phyloP scores from a whole-genome alignment of 257 asterid genomes.

The Gentiana straminea region DNA sequence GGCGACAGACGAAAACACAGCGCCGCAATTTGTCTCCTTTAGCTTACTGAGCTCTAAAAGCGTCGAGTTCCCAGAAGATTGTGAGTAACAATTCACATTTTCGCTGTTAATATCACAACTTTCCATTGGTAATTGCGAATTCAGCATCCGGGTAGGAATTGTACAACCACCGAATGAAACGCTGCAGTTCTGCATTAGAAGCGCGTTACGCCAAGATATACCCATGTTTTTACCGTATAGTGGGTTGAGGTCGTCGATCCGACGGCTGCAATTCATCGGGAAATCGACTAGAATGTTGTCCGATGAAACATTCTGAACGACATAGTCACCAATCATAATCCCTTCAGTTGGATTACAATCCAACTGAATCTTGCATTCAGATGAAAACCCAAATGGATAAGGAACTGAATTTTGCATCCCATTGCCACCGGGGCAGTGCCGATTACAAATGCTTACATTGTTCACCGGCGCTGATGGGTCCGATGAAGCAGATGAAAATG shows the following conservation, averaged over 20 bases:
- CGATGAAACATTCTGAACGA: constrained; percentile 38
- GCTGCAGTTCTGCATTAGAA: constrained; percentile 44
- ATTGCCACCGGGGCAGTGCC: constrained; percentile 16
- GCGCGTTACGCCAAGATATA: constrained; percentile 50
- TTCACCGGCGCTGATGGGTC: constrained; percentile 10
- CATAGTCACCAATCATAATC: constrained; percentile 27
- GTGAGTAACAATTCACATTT: not conserved
- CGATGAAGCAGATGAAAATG: constrained; percentile 1
- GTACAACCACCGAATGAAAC: constrained; percentile 24
- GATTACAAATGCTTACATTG: constrained; percentile 19
- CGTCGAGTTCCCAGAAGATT: too few relatives aligned
- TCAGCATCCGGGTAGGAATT: constrained; percentile 24
- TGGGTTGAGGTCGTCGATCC: constrained; percentile 22
- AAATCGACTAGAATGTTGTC: constrained; percentile 30
- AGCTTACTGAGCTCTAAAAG: too few relatives aligned
- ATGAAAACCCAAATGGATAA: constrained; percentile 65
- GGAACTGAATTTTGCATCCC: constrained; percentile 12
- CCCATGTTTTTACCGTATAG: constrained; percentile 30
- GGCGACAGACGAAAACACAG: not conserved
- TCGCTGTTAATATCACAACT: too few relatives aligned
- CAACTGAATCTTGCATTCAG: constrained; percentile 37
- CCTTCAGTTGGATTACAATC: constrained; percentile 22
- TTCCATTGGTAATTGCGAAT: not conserved
- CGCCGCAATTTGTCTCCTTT: too few relatives aligned
- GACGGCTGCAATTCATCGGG: constrained; percentile 49